Percentiles rank a stretch among this genome's conserved stretches.
Conservation (phyloP, 148 eudicot genomes). For the Talinum fruticosum region DNA sequence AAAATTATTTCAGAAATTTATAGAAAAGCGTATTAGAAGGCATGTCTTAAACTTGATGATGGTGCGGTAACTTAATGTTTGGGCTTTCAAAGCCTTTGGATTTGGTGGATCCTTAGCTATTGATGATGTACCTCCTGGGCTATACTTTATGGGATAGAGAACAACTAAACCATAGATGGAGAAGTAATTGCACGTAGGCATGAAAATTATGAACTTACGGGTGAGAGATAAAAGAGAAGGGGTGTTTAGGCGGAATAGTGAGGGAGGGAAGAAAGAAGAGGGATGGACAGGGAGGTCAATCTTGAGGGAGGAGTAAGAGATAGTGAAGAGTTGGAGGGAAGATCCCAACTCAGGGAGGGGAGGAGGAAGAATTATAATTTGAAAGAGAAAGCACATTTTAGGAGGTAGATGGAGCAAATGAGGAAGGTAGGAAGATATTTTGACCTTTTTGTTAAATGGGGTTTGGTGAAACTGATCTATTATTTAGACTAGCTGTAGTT, state of each 20-base stretch:
- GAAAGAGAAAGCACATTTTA: not conserved
- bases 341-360: not conserved
- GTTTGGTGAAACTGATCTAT: not conserved
- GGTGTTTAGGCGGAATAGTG: not conserved
- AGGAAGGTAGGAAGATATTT: not conserved
- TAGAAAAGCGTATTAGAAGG: not conserved
- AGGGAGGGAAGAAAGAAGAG: not conserved
- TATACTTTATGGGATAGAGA: not conserved
- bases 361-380: not conserved
- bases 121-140: not conserved
- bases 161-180: not conserved
- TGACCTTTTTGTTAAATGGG: not conserved
- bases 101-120: not conserved
- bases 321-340: not conserved
- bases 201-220: not conserved
- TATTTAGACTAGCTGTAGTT: not conserved
- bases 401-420: not conserved
- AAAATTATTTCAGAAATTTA: not conserved
- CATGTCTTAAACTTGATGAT: not conserved
- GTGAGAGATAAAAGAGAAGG: not conserved
- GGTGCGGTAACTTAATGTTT: not conserved
- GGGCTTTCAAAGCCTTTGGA: not conserved
- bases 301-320: not conserved
- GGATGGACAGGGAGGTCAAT: not conserved
- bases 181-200: not conserved